Percentiles rank a stretch among this genome's conserved stretches.
Conservation (phyloP, 495 filamentous ascomycete genomes). For the Annulohypoxylon nitens region DNA sequence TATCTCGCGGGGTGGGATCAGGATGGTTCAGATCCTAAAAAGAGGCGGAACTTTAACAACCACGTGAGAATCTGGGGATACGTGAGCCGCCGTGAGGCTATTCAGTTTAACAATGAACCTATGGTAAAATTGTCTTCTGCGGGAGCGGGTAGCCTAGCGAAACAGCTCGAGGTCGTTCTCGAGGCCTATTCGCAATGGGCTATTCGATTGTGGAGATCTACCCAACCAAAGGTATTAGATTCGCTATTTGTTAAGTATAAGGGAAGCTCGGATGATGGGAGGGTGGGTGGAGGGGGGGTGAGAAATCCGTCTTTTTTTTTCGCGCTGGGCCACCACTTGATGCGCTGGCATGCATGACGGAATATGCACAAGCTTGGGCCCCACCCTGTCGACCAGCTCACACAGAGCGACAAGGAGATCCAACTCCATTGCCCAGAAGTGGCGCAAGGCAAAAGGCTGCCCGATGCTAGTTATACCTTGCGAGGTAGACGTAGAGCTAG, state of each 20-base stretch:
- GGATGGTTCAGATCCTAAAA: constrained; percentile 58
- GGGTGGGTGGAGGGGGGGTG: constrained; percentile 54
- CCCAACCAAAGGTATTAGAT: constrained; percentile 65
- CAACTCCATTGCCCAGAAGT: constrained; percentile 52
- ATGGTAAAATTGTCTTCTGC: constrained; percentile 38
- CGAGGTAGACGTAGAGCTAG: constrained; percentile 26
- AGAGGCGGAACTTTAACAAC: constrained; percentile 54
- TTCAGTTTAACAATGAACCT: constrained; percentile 45
- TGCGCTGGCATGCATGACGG: constrained; percentile 71
- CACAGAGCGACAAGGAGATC: constrained; percentile 49
- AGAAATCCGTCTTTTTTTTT: constrained; percentile 55
- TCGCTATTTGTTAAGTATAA: constrained; percentile 53
- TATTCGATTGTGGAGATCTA: constrained; percentile 54
- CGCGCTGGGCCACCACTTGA: constrained; percentile 65
- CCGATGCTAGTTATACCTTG: constrained; percentile 49
- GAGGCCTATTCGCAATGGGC: constrained; percentile 49
- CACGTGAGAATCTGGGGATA: constrained; percentile 60
- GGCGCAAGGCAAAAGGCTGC: constrained; percentile 54
- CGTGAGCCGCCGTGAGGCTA: constrained; percentile 50
- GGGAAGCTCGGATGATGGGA: constrained; percentile 56
- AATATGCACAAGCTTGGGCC: constrained; percentile 65
- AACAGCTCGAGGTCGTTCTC: constrained; percentile 55
- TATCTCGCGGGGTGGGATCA: constrained; percentile 64
- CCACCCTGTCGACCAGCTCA: constrained; percentile 60
- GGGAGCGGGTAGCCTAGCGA: constrained; percentile 53